Evolutionary conservation across 768 basidiomycete species (phyloP), one percentile per base, ranked within the genome.

Genomic region (Trametes cubensis): DNA sequence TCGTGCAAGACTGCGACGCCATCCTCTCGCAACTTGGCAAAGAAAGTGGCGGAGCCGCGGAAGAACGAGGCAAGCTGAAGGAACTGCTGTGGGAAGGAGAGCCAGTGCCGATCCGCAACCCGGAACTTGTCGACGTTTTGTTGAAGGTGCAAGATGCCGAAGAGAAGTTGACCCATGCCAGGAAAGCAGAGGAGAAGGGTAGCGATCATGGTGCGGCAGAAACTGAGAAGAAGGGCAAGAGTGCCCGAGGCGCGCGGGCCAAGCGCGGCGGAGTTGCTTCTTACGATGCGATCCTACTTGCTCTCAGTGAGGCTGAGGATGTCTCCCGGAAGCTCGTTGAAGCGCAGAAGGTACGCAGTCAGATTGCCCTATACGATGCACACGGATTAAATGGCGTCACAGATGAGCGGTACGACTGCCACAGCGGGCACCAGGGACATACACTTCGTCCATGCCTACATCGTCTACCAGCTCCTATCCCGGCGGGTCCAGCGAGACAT

Each of bases 401-500:
- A 79, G 76, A 60, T 81, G 67, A 79, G 74, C 63, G 79, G 79
- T n/a, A 71, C 78, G n/a, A 77, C 74, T 3, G 71, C 78, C 30
- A 70, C 77, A 11, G 76, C 77, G 17, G 83, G 83, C 15, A 78
- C 80, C 11, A 85, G 90, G 13, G 92, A 94, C 70, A 85, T 92
- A 25, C 83, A 89, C 30, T 94, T 95, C 68, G 83, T 95, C 52
- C 90, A 97, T 67, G 84, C 90, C 18, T 96, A 89, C 72, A 86
- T 96, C 67, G 82, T 92, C 48, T 94, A 93, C 74, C 90, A 94
- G 64, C 86, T 97, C 34, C 83, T 97, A 52, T 86, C 92, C 20
- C 84, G 88, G 54, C 91, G 95, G 10, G 94, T 93, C 54, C 86
- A 94, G 70, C 89, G 95, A 17, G 95, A 98, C 70, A 81, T 94